Percentiles rank a stretch among this genome's conserved stretches.
Evolutionary conservation across 2,329 filamentous ascomycete species (phyloP).

Genomic region (Microsporum canis): DNA sequence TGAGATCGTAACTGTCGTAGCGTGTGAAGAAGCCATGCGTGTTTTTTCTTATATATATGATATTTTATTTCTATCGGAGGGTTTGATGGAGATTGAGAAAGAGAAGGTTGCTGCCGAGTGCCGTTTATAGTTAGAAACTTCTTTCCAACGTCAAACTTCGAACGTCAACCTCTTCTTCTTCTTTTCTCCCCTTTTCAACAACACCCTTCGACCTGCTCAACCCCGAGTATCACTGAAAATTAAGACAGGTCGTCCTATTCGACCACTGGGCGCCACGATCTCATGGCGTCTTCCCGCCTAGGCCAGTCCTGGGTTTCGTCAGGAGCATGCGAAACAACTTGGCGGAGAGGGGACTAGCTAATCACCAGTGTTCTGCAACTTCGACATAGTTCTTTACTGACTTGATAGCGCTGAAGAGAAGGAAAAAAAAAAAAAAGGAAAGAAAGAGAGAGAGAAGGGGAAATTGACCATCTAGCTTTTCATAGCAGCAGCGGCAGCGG

Average conservation of each 20-base stretch:
- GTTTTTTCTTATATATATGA: not conserved
- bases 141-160: not conserved
- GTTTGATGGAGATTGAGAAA: not conserved
- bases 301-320: not conserved
- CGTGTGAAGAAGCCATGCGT: not conserved
- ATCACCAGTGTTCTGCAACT: not conserved
- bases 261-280: not conserved
- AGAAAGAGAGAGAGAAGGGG: not conserved
- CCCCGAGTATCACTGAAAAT: not conserved
- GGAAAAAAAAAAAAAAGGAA: not conserved
- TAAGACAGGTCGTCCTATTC: not conserved
- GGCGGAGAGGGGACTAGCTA: not conserved
- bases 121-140: not conserved
- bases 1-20: not conserved
- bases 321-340: not conserved
- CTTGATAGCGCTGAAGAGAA: not conserved
- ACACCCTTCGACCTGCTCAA: not conserved
- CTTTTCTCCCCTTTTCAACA: not conserved
- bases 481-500: not conserved
- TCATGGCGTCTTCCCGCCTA: not conserved
- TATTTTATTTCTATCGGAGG: not conserved
- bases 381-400: not conserved
- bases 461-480: not conserved
- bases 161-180: not conserved
- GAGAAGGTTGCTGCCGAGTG: conserved; percentile 1